Base-by-base conservation (phyloP, 1,139 yeast genomes). In the Diutina siamensis region DNA sequence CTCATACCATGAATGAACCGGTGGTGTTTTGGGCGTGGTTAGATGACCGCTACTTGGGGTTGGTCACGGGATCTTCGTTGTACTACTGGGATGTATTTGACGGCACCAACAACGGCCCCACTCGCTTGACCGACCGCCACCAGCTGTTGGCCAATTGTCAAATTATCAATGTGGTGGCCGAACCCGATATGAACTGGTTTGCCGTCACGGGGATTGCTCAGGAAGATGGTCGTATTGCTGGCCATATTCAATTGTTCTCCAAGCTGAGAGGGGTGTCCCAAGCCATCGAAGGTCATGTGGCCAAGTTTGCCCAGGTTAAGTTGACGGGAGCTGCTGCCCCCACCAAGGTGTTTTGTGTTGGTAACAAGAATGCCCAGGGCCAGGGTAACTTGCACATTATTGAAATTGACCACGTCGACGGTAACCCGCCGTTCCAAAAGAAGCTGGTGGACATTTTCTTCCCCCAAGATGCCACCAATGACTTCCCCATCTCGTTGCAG, bases 1-100 rank as follows among this genome's bases (percentile, higher is more conserved):
- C 95, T 15, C 82, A 83, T 61, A 85, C 86, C 48, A 72, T 89
- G 74, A 77, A 76, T 52, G 95, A 88, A 62, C 95, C 95, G 45
- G 92, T 92, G 47, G 81, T 88, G 46, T 92, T 81, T 63, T 94
- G 99, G 99, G 83, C 82, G 61, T 94, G 99, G 99, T 72, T 92
- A 49, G 72, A 75, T 55, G 75, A 78, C 50, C 69, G 77, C 49
- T 72, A 78, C 47, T 71, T 94, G 55, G 98, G 97, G 54, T 74
- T 94, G 51, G 82, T 94, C 50, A 87, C 97, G 17, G 85, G 80
- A 5, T 69, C 81, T 50, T 66, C 85, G 45, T 70, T 92, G 56
- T 86, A 72, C 64, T 78, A 77, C 51, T 92, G 96, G 92, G 78
- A 83, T 55, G 78, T 92, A 40, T 80, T 84, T 59, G 95, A 87